Base-by-base conservation (phyloP, 768 basidiomycete species). In the Hericium rajendrae region DNA sequence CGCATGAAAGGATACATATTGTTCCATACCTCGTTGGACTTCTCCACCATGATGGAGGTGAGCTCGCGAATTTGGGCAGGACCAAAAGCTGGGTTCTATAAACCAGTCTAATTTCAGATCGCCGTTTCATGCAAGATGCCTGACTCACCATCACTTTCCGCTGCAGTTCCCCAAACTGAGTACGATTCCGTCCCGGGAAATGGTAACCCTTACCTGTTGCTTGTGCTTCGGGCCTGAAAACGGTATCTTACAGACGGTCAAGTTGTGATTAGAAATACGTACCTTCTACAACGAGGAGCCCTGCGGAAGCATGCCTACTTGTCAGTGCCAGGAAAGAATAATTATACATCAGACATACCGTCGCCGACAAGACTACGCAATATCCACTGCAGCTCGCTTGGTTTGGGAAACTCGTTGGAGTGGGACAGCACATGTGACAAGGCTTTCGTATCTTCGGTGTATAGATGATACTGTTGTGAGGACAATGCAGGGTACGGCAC, bases 51-150 rank as follows among this genome's bases (percentile, higher is more conserved):
- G n/a, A 40, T 40, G 10, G 37, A 24, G 8, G 56, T 51, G 16
- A 57, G 48, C 24, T 51, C 41, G 26, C 56, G 48, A 10, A 57
- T 38, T 41, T 57, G 49, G 15, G 41, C 12, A 20, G 49, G 56
- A 28, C 56, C 56, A 20, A 57, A 57, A 10, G 56, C 56, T 2
- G 56, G 56, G 39, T 51, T 57, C 56, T 57, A 22, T 40, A 22
- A 54, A 12, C 41, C 12, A 20, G 6, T 26, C 10, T 18, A 8
- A 40, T 24, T 12, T 4, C 20, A 18, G 18, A 16, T 39, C 51
- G 12, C 18, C 24, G n/a, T 24, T 4, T 9, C 20, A 11, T 18
- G 16, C 20, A 51, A 51, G 13, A 28, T 15, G 24, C 20, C 6
- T 13, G 37, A 50, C 2, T 51, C 22, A 51, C 49, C 28, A 51